Evolutionary conservation across 192 early-diverging fungal genomes (phyloP).

Genomic region (Lunasporangiospora selenospora): DNA sequence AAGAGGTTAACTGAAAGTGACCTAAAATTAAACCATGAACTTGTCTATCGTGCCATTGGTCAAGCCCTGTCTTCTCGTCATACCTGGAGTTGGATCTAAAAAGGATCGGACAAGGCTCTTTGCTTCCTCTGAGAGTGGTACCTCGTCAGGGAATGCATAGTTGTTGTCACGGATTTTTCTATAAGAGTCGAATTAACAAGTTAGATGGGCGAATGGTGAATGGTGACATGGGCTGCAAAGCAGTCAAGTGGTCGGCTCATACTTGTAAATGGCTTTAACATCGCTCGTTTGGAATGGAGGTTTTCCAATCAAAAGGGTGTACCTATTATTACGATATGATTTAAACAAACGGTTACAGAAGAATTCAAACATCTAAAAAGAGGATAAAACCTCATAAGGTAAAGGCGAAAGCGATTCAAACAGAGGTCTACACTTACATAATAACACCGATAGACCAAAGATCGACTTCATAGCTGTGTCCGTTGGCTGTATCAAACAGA

Average conservation of each 20-base stretch:
- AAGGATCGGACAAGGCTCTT: constrained; percentile 72
- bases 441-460: constrained; percentile 94
- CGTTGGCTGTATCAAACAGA: constrained; percentile 74
- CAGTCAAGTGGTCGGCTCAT: constrained; percentile 12
- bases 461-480: constrained; percentile 94
- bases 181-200: no score
- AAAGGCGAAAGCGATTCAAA: neutral
- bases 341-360: neutral
- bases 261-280: constrained; percentile 81
- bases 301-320: constrained; percentile 85
- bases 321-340: constrained; percentile 50
- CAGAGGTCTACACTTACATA: constrained; percentile 61
- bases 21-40: neutral
- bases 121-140: constrained; percentile 64
- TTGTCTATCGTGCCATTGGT: no score
- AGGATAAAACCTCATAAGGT: no score
- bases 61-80: constrained; percentile 10
- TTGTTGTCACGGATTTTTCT: constrained; percentile 57
- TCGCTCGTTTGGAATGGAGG: constrained; percentile 92
- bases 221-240: constrained; percentile 2
- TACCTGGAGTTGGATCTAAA: constrained; percentile 70
- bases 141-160: constrained; percentile 76
- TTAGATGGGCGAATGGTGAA: no score
- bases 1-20: neutral
- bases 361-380: no score